Base-by-base conservation (phyloP, 73 alveolate genomes). In the Uronychia setigera region DNA sequence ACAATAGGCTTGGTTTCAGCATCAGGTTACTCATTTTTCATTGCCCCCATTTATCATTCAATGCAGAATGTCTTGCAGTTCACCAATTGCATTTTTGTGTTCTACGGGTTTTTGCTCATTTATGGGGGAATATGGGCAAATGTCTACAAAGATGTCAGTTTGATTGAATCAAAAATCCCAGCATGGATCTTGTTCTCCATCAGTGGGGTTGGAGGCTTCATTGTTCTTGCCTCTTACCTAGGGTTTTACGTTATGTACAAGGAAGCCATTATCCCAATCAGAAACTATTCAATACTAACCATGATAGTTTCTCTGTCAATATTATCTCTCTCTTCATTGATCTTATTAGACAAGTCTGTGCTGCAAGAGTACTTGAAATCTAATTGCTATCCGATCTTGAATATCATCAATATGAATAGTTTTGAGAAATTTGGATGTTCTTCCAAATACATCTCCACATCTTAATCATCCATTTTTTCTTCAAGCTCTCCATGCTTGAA, bases 31-130 rank as follows among this genome's bases (percentile, higher is more conserved):
- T 76, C 81, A 1, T 28, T 76, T 27, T 1, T 28, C 32, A 76
- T 76, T 26, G 81, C 81, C 1, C 25, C 81, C 5, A 27, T 31
- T 1, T 76, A 76, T 76, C 59, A 76, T 9, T 76, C 81, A 30
- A 28, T 76, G 27, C 32, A 76, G 59, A 29, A 27, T 5, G 81
- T 76, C 27, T 58, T 76, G n/a, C 19, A 76, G 59, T 35, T 76
- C 28, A 28, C 31, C 1, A 76, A 30, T 76, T 28, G 28, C n/a
- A 13, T 76, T 26, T 76, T 29, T 58, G 30, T 76, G 81, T 26
- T 32, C 9, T 32, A 28, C 31, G 81, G 81, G 19, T 28, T 28
- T 5, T 28, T 76, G 26, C 29, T 76, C 27, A 1, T 76, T 5
- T 76, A 76, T 27, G 25, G 35, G 25, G 81, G 81, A 31, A 28